A percentile compares a stretch with the other conserved stretches of the same genome.
Conservation (phyloP, 2,329 filamentous ascomycete species). For the Setomelanomma holmii region DNA sequence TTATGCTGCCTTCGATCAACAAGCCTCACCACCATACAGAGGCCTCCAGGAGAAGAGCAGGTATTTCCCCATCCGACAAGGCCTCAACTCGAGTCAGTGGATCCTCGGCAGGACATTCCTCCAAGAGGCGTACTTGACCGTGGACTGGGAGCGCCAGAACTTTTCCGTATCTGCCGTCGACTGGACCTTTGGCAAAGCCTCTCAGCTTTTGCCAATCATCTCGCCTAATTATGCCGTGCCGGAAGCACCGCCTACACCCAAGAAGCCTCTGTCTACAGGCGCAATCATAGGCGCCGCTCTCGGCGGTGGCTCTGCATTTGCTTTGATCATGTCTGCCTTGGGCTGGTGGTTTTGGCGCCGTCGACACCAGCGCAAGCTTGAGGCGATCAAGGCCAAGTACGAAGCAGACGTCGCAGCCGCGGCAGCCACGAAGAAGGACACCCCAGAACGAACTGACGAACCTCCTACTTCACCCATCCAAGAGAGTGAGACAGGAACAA, state of each 20-base stretch:
- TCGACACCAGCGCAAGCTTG: slow-evolving; percentile 28
- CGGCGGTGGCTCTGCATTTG: slow-evolving; percentile 44
- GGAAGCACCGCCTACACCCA: not conserved
- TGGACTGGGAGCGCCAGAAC: slow-evolving; percentile 57
- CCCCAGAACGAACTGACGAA: slow-evolving; percentile 28
- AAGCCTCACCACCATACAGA: slow-evolving; percentile 57
- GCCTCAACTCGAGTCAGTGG: slow-evolving; percentile 61
- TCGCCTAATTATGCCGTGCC: slow-evolving; percentile 32
- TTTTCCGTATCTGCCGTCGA: slow-evolving; percentile 55
- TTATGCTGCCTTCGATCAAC: slow-evolving; percentile 59
- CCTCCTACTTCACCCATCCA: slow-evolving; percentile 27
- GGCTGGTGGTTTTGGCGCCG: slow-evolving; percentile 46
- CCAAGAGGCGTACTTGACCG: slow-evolving; percentile 67
- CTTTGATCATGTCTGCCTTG: slow-evolving; percentile 39
- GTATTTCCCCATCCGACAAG: slow-evolving; percentile 72
- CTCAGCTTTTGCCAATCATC: slow-evolving; percentile 43
- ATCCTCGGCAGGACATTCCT: slow-evolving; percentile 73
- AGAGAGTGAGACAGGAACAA: slow-evolving; percentile 29
- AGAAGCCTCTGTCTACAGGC: slow-evolving; percentile 32
- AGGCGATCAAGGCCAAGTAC: slow-evolving; percentile 31
- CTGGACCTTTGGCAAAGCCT: slow-evolving; percentile 36
- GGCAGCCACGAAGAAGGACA: slow-evolving; percentile 27
- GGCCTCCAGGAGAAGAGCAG: slow-evolving; percentile 65
- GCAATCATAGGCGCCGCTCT: slow-evolving; percentile 55
- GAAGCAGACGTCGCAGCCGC: slow-evolving; percentile 28